phyloP scores from a whole-genome alignment of 768 basidiomycete genomes.

The Termitomyces sp. region DNA sequence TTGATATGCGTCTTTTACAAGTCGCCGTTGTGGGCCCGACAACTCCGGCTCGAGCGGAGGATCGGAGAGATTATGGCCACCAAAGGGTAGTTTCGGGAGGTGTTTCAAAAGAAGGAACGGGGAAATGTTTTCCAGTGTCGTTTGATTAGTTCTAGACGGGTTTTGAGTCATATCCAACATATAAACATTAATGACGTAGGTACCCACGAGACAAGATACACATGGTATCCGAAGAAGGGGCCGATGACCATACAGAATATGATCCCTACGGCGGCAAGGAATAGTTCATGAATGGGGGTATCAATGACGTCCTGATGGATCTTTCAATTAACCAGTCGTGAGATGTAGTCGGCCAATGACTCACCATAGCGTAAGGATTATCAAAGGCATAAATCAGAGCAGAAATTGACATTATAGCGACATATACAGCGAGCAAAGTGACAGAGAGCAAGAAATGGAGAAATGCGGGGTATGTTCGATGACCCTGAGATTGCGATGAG shows the following conservation, averaged over 20 bases:
- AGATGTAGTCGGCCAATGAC: slow-evolving; percentile 17
- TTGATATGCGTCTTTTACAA: slow-evolving; percentile 62
- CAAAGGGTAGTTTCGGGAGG: slow-evolving; percentile 57
- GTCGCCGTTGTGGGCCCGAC: slow-evolving; percentile 56
- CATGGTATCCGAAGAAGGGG: slow-evolving; percentile 71
- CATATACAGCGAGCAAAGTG: slow-evolving; percentile 60
- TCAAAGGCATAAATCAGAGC: slow-evolving; percentile 65
- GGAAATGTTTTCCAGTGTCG: slow-evolving; percentile 75
- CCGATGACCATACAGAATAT: slow-evolving; percentile 66
- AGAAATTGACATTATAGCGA: slow-evolving; percentile 46
- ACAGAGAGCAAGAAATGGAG: slow-evolving; percentile 70
- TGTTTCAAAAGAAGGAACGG: slow-evolving; percentile 73
- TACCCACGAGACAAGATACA: slow-evolving; percentile 70
- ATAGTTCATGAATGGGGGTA: slow-evolving; percentile 70
- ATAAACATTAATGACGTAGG: slow-evolving; percentile 4
- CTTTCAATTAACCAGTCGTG: background rate
- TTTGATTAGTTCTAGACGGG: slow-evolving; percentile 71
- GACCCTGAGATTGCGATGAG: slow-evolving; percentile 46
- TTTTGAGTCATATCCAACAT: background rate
- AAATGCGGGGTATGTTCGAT: slow-evolving; percentile 82
- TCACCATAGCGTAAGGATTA: slow-evolving; percentile 59
- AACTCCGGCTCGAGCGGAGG: slow-evolving; percentile 75
- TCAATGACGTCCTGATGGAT: slow-evolving; percentile 48
- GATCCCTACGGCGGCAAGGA: slow-evolving; percentile 55
- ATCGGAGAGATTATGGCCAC: slow-evolving; percentile 53